Percentiles rank a stretch among this genome's conserved stretches.
phyloP scores from a whole-genome alignment of 2,329 filamentous ascomycete species.

The Lachnellula suecica region DNA sequence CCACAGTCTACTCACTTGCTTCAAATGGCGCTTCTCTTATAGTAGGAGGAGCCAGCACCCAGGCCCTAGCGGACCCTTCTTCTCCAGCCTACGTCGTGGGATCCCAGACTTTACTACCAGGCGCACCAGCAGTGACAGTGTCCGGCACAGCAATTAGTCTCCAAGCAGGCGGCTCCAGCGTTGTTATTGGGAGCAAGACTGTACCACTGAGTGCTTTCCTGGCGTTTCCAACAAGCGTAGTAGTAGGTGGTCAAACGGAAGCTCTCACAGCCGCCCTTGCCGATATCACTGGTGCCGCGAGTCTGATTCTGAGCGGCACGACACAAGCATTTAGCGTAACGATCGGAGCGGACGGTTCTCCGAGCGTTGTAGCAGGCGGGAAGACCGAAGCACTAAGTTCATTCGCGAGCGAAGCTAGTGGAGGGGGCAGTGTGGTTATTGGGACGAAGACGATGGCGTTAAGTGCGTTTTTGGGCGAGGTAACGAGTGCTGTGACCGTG shows the following conservation, averaged over 20 bases:
- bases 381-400: neutral
- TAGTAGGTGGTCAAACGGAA: neutral
- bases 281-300: neutral
- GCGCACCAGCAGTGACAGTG: slow-evolving; percentile 1
- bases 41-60: neutral
- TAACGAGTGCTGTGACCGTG: neutral
- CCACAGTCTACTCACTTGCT: neutral
- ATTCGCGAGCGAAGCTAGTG: neutral
- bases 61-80: neutral
- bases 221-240: neutral
- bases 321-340: neutral
- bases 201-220: neutral
- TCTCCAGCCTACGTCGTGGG: neutral
- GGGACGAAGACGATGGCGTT: neutral
- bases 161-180: neutral
- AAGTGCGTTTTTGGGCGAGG: neutral
- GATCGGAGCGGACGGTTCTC: neutral
- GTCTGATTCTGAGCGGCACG: neutral
- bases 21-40: slow-evolving; percentile 1
- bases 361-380: slow-evolving; percentile 1
- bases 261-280: neutral
- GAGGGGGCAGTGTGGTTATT: neutral
- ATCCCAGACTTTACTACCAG: slow-evolving; percentile 1
- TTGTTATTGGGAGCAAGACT: neutral
- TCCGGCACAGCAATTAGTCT: slow-evolving; percentile 1